phyloP scores from a whole-genome alignment of 306 rosid species.

The Quercus glauca region DNA sequence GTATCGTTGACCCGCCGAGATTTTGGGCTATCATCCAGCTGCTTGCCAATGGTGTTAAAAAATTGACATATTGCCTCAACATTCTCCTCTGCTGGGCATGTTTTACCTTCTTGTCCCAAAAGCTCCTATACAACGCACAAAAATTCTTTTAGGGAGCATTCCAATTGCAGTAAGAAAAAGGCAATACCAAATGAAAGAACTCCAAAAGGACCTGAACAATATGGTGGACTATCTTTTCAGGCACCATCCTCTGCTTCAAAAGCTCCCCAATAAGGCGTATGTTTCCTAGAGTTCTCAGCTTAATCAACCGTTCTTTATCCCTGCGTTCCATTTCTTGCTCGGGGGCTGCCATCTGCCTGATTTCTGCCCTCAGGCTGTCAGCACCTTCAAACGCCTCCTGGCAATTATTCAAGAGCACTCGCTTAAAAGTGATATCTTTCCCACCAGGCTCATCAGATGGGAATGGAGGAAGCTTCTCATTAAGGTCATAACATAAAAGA shows the following conservation, averaged over 20 bases:
- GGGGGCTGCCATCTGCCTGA: conserved; percentile 37
- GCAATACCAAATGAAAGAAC: neutral
- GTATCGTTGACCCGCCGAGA: no score
- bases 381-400: conserved; percentile 48
- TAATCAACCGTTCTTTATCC: conserved; percentile 40
- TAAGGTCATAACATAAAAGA: no score
- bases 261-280: conserved; percentile 49
- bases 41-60: no score
- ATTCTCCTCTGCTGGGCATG: conserved; percentile 43
- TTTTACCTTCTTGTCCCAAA: conserved; percentile 30
- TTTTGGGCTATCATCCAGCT: no score
- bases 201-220: conserved; percentile 35
- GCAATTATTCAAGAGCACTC: conserved; percentile 22
- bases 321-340: conserved; percentile 38
- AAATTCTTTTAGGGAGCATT: neutral
- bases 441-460: no score
- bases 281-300: conserved; percentile 42
- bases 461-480: no score
- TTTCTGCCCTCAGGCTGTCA: conserved; percentile 33
- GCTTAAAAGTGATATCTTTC: no score
- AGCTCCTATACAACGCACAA: conserved; percentile 25
- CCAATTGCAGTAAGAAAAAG: neutral
- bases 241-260: conserved; percentile 40
- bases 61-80: conserved; percentile 33
- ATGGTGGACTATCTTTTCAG: conserved; percentile 45